phyloP scores from a whole-genome alignment of 2,329 filamentous ascomycete species.

The Colletotrichum shisoi region DNA sequence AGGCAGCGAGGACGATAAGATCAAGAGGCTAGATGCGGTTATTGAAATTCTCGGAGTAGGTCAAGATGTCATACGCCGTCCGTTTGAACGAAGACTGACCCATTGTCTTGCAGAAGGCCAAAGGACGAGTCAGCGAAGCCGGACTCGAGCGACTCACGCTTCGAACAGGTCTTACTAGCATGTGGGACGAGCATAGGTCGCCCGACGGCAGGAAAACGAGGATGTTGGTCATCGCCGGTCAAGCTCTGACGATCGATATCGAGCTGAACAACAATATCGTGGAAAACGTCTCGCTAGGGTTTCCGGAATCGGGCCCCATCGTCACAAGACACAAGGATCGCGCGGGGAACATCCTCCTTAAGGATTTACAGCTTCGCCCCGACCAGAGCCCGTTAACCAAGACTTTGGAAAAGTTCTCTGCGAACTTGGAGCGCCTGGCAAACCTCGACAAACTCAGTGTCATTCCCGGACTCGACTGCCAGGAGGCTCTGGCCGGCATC shows the following conservation, averaged over 20 bases:
- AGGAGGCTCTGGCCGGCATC: conserved; percentile 77
- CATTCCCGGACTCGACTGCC: conserved; percentile 73
- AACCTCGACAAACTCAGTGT: conserved; percentile 75
- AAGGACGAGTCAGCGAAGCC: conserved; percentile 75
- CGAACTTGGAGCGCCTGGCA: conserved; percentile 74
- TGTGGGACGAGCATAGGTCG: conserved; percentile 64
- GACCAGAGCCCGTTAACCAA: conserved; percentile 73
- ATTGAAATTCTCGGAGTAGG: conserved; percentile 60
- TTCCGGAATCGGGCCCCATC: conserved; percentile 66
- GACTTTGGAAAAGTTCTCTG: conserved; percentile 72
- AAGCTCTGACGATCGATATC: conserved; percentile 68
- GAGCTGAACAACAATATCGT: conserved; percentile 69
- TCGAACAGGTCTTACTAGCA: conserved; percentile 69
- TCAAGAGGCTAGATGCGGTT: conserved; percentile 63
- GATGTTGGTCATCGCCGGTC: conserved; percentile 69
- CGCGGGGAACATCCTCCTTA: conserved; percentile 71
- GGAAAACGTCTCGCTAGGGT: conserved; percentile 68
- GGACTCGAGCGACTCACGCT: conserved; percentile 76
- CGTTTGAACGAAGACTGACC: conserved; percentile 43
- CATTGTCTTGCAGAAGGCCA: conserved; percentile 43
- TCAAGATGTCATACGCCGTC: conserved; percentile 43
- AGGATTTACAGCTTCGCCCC: conserved; percentile 68
- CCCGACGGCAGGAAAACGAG: conserved; percentile 59
- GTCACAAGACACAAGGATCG: conserved; percentile 67
- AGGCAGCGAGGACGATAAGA: conserved; percentile 62